Evolutionary conservation across 2,329 filamentous ascomycete species (phyloP), one percentile per base, ranked within the genome.

Genomic region (Alternaria incomplexa): DNA sequence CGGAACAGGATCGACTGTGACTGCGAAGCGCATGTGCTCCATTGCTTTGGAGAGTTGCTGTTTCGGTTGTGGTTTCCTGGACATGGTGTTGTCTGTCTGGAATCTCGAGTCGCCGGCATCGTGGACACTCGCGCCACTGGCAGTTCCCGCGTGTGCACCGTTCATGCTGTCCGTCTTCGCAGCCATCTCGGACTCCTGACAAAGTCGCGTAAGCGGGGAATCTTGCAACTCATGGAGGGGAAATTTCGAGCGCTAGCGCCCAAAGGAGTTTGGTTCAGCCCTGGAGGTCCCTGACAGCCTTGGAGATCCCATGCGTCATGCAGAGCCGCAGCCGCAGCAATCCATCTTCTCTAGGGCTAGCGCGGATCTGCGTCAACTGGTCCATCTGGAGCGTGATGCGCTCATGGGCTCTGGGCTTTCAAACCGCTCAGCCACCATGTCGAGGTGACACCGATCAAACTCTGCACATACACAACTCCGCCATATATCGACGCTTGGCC

Each of bases 21-120:
- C 84, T 64, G 81, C 83, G 68, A 77, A 77, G 66, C 83, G 83
- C 78, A 85, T 82, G 74, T 85, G 84, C 63, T 85, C 83, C 84
- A 85, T 85, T 64, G 81, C 82, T 66, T 83, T 83, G 28, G 82
- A 83, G 58, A 85, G 79, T 65, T 85, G 84, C 64, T 83, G 81
- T 57, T 75, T 75, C 12, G 77, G 77, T 28, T 76, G 70, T 28
- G 64, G 69, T 63, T 77, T 78, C n/a, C 65, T 66, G 12, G 75
- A 72, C 32, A 75, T 56, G 44, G 69, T 70, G 61, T 78, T 73
- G 67, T 79, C 71, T 15, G 77, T 79, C 46, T 76, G 68, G 62
- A 70, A 77, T 45, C 73, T 68, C 10, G 58, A n/a, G 8, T 73
- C 73, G 28, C 53, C 54, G 13, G 58, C 17, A 15, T 51, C 50